Evolutionary conservation across 352 stramenopile species (phyloP).

Genomic region (Pelagophyceae sp.): DNA sequence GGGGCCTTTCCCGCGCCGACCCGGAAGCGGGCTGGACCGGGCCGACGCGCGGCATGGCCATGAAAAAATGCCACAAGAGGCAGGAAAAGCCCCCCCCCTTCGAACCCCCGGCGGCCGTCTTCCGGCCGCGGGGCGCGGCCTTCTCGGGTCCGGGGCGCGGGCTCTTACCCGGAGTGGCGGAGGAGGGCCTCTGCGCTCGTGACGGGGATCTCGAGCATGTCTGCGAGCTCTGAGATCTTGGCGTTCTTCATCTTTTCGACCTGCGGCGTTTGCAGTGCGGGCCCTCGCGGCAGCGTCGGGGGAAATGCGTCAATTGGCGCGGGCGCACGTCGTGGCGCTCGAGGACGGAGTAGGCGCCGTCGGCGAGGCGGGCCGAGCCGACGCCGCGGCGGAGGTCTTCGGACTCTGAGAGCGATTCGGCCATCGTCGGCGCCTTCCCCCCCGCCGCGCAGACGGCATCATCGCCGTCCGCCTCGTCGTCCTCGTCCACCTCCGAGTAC

Average conservation of each 20-base stretch:
- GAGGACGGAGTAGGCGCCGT: not conserved
- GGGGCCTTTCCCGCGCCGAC: too few species aligned
- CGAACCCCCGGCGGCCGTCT: too few species aligned
- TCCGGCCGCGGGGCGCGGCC: too few species aligned
- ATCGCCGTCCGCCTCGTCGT: constrained; percentile 27
- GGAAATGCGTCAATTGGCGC: not conserved
- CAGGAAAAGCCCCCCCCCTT: too few species aligned
- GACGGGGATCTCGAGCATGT: not conserved
- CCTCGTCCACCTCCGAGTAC: constrained; percentile 34
- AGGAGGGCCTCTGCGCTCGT: not conserved
- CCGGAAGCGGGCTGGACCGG: too few species aligned
- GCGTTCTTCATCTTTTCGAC: not conserved
- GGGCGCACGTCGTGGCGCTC: not conserved
- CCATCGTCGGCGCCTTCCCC: not conserved
- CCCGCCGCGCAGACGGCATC: constrained; percentile 14
- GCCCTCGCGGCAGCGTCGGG: not conserved
- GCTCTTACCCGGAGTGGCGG: not conserved
- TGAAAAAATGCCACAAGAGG: not conserved
- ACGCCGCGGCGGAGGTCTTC: not conserved
- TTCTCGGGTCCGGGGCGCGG: too few species aligned
- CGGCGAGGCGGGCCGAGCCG: not conserved
- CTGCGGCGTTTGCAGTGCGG: not conserved
- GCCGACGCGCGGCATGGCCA: too few species aligned
- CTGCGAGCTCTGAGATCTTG: not conserved
- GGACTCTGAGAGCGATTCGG: not conserved